Base-by-base conservation (phyloP, 1,284 basidiomycete species). In the Sanghuangporus sanghuang region DNA sequence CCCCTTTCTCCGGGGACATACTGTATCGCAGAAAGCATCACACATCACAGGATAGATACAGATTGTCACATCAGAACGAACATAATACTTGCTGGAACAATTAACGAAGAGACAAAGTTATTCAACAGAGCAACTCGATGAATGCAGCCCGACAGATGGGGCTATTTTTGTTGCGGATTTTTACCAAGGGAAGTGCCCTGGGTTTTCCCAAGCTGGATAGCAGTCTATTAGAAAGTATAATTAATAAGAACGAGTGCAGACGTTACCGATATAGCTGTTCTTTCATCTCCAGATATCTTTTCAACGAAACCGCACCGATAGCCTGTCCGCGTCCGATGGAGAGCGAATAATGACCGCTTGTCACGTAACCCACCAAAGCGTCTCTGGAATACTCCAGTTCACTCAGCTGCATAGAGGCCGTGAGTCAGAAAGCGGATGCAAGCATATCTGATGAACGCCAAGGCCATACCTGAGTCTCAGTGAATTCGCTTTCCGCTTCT, bases 301-400 rank as follows among this genome's bases (percentile, higher is more conserved):
- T 68, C 5, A 95, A 71, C 0, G 89, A 78, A 9, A 96, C 75
- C 0, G 85, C 84, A 4, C 86, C 94, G 7, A 95, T 79, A 0
- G 84, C 93, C 69, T 85, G 85, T 0, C 91, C 92, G 59, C 82
- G 75, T 0, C 94, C 93, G 21, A 86, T 80, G 0, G 86, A 83
- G 1, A 96, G 79, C 0, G 92, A 94, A 70, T 84, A 89, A 66
- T 87, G 87, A 0, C 93, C 93, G 0, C 89, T 87, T 0, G 91
- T 90, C 5, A 94, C 81, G 69, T 90, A 92, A 0, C 94, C 94
- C 56, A 95, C 84, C 21, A 91, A 78, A 0, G 75, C 69, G 0
- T 76, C 74, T 46, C 39, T 39, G 16, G 61, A 55, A 48, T 39
- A 42, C 35, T 53, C 49, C 38, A 53, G 27, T 48, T 59, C 46